phyloP scores from a whole-genome alignment of 371 early-diverging fungal genomes.

The Mortierella polycephala region DNA sequence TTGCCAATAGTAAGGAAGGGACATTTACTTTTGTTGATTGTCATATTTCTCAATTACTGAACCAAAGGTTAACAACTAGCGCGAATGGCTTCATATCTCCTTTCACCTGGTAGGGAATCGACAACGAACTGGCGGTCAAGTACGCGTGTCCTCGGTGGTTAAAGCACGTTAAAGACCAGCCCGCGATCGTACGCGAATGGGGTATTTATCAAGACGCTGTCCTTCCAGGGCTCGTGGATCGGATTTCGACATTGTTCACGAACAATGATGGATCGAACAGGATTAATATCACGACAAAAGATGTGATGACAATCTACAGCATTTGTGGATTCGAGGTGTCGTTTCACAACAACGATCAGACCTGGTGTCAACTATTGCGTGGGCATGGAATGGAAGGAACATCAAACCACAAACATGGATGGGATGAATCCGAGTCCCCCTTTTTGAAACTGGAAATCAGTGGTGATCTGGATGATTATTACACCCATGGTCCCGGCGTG shows the following conservation, averaged over 20 bases:
- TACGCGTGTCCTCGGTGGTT: conserved; percentile 47
- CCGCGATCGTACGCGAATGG: conserved; percentile 8
- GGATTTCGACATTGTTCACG: conserved; percentile 1
- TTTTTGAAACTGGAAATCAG: conserved; percentile 31
- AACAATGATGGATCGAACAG: neutral
- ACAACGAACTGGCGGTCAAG: conserved; percentile 45
- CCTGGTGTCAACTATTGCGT: conserved; percentile 37
- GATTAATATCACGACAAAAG: conserved; percentile 32
- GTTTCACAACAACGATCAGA: conserved; percentile 27
- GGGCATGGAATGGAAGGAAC: neutral
- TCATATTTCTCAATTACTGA: neutral
- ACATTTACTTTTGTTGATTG: neutral
- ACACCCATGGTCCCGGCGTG: conserved; percentile 33
- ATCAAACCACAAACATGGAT: neutral
- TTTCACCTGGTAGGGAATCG: conserved; percentile 20
- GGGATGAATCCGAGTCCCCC: neutral
- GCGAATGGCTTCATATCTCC: no score
- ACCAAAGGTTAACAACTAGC: no score
- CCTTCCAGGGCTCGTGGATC: conserved; percentile 20
- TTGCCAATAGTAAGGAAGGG: conserved; percentile 25
- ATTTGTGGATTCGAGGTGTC: conserved; percentile 42
- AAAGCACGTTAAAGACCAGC: conserved; percentile 15
- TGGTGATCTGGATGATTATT: conserved; percentile 39
- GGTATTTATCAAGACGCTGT: conserved; percentile 7
- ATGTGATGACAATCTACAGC: conserved; percentile 24